phyloP scores from a whole-genome alignment of 352 stramenopile species.

The Pythium myriotylum region DNA sequence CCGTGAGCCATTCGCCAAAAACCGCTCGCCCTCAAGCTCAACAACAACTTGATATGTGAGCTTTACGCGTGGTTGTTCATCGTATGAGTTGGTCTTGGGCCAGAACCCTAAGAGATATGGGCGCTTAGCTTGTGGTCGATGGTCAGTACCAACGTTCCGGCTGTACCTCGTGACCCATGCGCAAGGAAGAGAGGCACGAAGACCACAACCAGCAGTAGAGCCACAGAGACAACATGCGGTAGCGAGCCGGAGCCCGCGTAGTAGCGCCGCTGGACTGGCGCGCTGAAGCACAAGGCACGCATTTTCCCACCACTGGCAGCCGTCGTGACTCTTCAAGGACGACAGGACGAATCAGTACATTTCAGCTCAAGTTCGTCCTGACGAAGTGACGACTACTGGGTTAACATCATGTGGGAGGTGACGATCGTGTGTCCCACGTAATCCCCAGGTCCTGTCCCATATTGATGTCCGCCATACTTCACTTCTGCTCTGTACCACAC shows the following conservation, averaged over 20 bases:
- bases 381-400: no score
- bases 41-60: constrained; percentile 65
- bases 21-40: constrained; percentile 56
- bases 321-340: no score
- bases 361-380: no score
- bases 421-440: no score
- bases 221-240: constrained; percentile 48
- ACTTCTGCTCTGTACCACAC: not conserved
- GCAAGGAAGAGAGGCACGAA: constrained; percentile 62
- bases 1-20: constrained; percentile 5
- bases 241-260: constrained; percentile 55
- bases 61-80: constrained; percentile 58
- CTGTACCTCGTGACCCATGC: constrained; percentile 50
- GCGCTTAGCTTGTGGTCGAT: no score
- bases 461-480: no score
- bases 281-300: constrained; percentile 49
- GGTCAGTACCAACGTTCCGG: no score
- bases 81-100: constrained; percentile 55
- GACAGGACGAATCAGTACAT: no score
- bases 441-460: no score
- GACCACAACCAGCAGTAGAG: constrained; percentile 41
- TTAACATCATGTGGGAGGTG: no score
- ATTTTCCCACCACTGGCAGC: constrained; percentile 38
- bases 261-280: constrained; percentile 60
- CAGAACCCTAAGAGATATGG: constrained; percentile 59